A percentile compares a stretch with the other conserved stretches of the same genome.
Conservation (phyloP, 257 asterid species). For the Nicotiana tomentosiformis region DNA sequence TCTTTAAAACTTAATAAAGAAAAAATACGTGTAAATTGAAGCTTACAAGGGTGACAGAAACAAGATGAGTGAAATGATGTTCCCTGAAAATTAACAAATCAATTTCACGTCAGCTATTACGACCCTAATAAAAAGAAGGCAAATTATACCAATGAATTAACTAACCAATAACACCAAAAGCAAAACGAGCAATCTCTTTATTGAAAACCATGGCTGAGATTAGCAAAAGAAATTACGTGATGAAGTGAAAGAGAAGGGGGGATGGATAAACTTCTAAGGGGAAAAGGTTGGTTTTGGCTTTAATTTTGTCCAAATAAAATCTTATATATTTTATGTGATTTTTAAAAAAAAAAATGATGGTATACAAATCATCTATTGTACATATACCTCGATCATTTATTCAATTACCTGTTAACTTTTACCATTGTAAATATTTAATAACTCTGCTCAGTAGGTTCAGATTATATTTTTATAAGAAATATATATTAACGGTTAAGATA, state of each 20-base stretch:
- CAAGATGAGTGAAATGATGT: constrained; percentile 50
- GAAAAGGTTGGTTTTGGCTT: neutral
- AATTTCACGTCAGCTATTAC: neutral
- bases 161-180: constrained; percentile 3
- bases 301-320: too few species aligned
- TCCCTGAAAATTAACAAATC: constrained; percentile 48
- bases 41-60: constrained; percentile 76
- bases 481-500: too few species aligned
- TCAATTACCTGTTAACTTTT: too few species aligned
- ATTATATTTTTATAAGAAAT: too few species aligned
- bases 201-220: neutral
- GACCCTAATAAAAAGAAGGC: neutral
- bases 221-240: neutral
- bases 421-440: too few species aligned
- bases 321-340: too few species aligned
- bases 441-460: too few species aligned
- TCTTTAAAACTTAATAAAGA: neutral
- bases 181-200: constrained; percentile 5
- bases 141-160: neutral
- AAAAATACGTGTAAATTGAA: neutral
- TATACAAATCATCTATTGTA: too few species aligned
- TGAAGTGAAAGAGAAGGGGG: neutral
- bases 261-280: neutral
- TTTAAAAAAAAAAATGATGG: too few species aligned
- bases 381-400: too few species aligned